phyloP scores from a whole-genome alignment of 306 rosid genomes.

The Lathyrus sativus region DNA sequence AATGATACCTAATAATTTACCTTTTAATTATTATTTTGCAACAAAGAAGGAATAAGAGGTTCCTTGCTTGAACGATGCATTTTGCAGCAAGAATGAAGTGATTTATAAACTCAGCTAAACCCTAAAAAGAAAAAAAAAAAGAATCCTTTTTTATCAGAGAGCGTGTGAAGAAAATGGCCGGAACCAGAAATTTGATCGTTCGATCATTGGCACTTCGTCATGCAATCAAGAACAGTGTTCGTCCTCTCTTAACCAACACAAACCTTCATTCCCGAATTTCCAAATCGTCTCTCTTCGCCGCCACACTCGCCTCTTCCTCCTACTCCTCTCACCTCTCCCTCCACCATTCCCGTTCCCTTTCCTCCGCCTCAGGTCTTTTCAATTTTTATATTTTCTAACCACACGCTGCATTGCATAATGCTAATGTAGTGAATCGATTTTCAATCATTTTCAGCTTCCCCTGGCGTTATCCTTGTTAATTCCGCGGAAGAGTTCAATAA shows the following conservation, averaged over 20 bases:
- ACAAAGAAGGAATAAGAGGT: no score
- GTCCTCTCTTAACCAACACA: constrained; percentile 22
- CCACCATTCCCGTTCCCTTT: constrained; percentile 39
- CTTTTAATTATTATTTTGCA: no score
- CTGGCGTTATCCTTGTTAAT: constrained; percentile 54
- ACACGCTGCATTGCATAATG: not conserved
- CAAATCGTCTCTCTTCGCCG: constrained; percentile 36
- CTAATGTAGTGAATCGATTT: not conserved
- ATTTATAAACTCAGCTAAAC: not conserved
- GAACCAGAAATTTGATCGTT: constrained; percentile 42
- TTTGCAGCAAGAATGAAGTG: not conserved
- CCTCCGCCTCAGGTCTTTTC: constrained; percentile 42
- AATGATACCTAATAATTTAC: no score
- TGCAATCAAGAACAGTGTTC: constrained; percentile 30
- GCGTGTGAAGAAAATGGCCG: not conserved
- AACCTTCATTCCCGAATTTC: constrained; percentile 4
- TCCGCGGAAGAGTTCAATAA: constrained; percentile 59
- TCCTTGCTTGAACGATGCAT: not conserved
- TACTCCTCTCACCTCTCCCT: constrained; percentile 36
- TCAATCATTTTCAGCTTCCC: constrained; percentile 47
- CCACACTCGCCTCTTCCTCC: constrained; percentile 24
- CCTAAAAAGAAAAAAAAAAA: not conserved
- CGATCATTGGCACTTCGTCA: constrained; percentile 38
- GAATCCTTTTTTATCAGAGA: not conserved
- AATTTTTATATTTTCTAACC: not conserved